phyloP scores from a whole-genome alignment of 2,329 filamentous ascomycete genomes.

The Aureobasidium sp. region DNA sequence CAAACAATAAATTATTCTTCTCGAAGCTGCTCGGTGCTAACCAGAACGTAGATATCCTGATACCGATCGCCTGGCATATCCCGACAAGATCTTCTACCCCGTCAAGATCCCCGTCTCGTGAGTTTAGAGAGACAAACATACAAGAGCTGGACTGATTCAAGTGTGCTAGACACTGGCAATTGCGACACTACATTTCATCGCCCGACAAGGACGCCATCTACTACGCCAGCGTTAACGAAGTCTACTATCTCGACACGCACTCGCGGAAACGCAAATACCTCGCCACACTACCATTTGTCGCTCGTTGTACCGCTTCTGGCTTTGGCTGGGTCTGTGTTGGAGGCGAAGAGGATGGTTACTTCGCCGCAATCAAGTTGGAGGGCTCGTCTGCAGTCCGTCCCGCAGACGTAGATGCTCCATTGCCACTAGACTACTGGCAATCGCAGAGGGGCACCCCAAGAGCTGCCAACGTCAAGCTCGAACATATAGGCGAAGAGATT shows the following conservation, averaged over 20 bases:
- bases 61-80: slow-evolving; percentile 38
- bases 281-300: slow-evolving; percentile 58
- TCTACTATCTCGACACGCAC: slow-evolving; percentile 54
- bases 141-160: background rate
- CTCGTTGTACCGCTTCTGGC: slow-evolving; percentile 81
- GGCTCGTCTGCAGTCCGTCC: slow-evolving; percentile 33
- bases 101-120: slow-evolving; percentile 43
- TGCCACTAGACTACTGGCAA: slow-evolving; percentile 43
- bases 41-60: slow-evolving; percentile 35
- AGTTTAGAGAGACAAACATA: slow-evolving; percentile 27
- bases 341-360: slow-evolving; percentile 75
- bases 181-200: slow-evolving; percentile 82
- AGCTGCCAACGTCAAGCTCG: slow-evolving; percentile 48
- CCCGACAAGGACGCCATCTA: slow-evolving; percentile 72
- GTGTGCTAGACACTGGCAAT: slow-evolving; percentile 66
- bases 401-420: slow-evolving; percentile 49
- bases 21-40: background rate
- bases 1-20: background rate
- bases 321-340: slow-evolving; percentile 88
- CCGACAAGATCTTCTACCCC: slow-evolving; percentile 41
- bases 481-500: slow-evolving; percentile 56
- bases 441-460: slow-evolving; percentile 38
- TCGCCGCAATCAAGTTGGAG: slow-evolving; percentile 65
- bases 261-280: slow-evolving; percentile 66
- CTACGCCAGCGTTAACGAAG: slow-evolving; percentile 68